Percentiles rank a stretch among this genome's conserved stretches.
Evolutionary conservation across 1,284 basidiomycete genomes (phyloP).

Genomic region (Gastroboletus turbinatus): DNA sequence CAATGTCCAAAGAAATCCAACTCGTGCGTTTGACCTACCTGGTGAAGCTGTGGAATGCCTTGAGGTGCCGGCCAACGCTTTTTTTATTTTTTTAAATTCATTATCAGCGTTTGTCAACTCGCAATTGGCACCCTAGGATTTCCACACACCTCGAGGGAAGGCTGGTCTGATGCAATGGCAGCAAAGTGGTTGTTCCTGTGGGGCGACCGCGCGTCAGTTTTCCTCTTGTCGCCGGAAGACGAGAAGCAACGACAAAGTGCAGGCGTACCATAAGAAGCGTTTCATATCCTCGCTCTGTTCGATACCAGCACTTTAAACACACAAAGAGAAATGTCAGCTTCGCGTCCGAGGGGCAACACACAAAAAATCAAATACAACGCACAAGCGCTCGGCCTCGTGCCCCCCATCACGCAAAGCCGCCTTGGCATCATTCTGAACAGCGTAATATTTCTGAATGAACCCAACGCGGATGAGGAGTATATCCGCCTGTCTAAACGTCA

Average conservation of each 20-base stretch:
- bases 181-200: conserved; percentile 79
- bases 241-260: too few relatives aligned
- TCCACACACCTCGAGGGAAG: conserved; percentile 61
- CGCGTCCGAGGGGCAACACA: too few relatives aligned
- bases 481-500: conserved; percentile 58
- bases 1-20: not conserved
- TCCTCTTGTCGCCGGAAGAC: not conserved
- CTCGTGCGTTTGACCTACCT: conserved; percentile 39
- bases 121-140: not conserved
- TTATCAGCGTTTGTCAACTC: not conserved
- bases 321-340: not conserved
- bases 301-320: conserved; percentile 47
- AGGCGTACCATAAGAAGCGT: conserved; percentile 60
- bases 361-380: conserved; percentile 21
- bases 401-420: conserved; percentile 42
- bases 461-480: conserved; percentile 64
- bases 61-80: conserved; percentile 54
- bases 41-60: conserved; percentile 51
- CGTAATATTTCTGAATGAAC: conserved; percentile 61
- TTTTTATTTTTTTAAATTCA: conserved; percentile 24
- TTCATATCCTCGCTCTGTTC: conserved; percentile 74
- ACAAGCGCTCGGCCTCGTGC: conserved; percentile 50
- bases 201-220: not conserved
- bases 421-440: conserved; percentile 46
- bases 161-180: conserved; percentile 71